These are phyloP conservation scores for Phytophthora sojae DNA, from an alignment of 352 stramenopile species.

Conservation along the genomic window DNA sequence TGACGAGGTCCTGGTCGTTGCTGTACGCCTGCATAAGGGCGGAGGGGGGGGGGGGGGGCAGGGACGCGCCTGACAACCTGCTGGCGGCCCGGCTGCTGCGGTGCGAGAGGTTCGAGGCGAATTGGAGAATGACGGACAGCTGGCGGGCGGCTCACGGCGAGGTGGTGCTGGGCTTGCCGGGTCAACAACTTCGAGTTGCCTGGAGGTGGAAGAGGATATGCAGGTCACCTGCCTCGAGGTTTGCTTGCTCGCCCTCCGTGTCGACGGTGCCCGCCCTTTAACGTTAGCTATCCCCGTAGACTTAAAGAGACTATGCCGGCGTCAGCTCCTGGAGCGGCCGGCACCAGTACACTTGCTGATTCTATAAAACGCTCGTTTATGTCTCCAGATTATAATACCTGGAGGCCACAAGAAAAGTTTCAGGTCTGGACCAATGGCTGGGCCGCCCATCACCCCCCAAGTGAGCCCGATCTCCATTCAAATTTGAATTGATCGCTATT, in stretches of 20 bases:
- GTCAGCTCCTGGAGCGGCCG: background rate
- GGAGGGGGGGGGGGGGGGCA: background rate
- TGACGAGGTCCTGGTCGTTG: constrained; percentile 24
- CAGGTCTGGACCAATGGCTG: constrained; percentile 10
- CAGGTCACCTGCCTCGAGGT: constrained; percentile 5
- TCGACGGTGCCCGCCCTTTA: constrained; percentile 25
- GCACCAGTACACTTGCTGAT: background rate
- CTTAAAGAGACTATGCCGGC: background rate
- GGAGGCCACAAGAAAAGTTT: constrained; percentile 33
- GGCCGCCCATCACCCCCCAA: constrained; percentile 6
- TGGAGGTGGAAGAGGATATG: constrained; percentile 8
- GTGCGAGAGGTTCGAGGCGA: constrained; percentile 21
- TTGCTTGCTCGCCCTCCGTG: constrained; percentile 31
- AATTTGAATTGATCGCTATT: too few species aligned
- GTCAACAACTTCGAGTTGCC: background rate
- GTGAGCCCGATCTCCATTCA: background rate
- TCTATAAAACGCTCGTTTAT: constrained; percentile 10
- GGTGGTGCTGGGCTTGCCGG: constrained; percentile 13
- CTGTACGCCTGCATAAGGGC: constrained; percentile 36
- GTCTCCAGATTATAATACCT: constrained; percentile 15
- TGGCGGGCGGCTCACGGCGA: background rate
- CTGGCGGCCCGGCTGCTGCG: too few species aligned
- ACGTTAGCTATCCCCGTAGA: background rate
- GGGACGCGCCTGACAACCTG: too few species aligned
- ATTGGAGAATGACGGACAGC: constrained; percentile 23